Evolutionary conservation across 352 stramenopile genomes (phyloP).

Genomic region (Globisporangium ultimum): DNA sequence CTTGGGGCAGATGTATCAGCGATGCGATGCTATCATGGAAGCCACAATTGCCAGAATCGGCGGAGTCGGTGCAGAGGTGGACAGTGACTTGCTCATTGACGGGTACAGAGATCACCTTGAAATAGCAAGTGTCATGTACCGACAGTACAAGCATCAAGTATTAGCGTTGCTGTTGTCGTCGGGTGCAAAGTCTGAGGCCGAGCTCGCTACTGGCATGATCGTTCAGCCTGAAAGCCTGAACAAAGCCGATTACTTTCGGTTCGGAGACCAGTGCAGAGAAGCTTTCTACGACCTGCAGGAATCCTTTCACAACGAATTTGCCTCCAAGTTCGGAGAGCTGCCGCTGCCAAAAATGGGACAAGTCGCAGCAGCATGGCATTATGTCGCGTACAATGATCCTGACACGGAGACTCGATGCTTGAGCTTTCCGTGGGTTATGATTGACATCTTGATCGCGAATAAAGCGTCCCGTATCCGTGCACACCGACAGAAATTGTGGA

Average conservation of each 20-base stretch:
- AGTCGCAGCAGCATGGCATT: conserved; percentile 71
- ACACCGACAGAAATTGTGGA: conserved; percentile 22
- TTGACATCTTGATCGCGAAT: conserved; percentile 46
- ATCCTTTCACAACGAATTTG: conserved; percentile 50
- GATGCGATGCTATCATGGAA: conserved; percentile 48
- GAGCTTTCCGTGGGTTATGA: conserved; percentile 76
- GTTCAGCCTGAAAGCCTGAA: conserved; percentile 53
- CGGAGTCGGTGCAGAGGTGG: conserved; percentile 19
- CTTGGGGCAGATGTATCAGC: conserved; percentile 72
- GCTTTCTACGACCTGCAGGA: conserved; percentile 47
- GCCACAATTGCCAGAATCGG: conserved; percentile 31
- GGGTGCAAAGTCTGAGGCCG: conserved; percentile 53
- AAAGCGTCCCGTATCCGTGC: conserved; percentile 20
- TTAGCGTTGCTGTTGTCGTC: conserved; percentile 55
- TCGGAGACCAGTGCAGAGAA: conserved; percentile 69
- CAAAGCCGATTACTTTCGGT: conserved; percentile 76
- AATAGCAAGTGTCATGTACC: conserved; percentile 43
- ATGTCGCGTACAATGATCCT: conserved; percentile 46
- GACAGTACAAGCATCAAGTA: conserved; percentile 62
- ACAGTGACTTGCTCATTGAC: conserved; percentile 45
- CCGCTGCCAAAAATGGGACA: conserved; percentile 24
- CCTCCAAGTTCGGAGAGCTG: conserved; percentile 17
- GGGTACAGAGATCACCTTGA: conserved; percentile 50
- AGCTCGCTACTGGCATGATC: conserved; percentile 76
- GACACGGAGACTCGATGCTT: conserved; percentile 29